These are phyloP conservation scores for Closterium sp. DNA, from an alignment of 139 green algal species.

Conservation along the genomic window DNA sequence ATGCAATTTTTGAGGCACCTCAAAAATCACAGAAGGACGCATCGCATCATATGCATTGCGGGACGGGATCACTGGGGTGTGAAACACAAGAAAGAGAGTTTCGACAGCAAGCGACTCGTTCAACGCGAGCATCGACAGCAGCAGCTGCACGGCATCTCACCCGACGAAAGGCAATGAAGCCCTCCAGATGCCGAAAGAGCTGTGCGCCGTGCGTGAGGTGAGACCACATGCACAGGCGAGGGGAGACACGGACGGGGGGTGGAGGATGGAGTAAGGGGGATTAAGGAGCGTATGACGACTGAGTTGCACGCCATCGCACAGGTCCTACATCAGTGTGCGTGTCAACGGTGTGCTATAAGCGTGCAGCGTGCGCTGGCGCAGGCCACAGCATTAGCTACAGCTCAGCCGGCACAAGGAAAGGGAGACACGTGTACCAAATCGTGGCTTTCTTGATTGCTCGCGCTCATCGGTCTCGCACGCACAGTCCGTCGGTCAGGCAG, in stretches of 20 bases:
- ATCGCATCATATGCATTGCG: no score
- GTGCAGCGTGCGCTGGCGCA: no score
- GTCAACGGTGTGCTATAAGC: no score
- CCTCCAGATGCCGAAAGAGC: conserved; percentile 29
- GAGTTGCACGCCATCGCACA: neutral
- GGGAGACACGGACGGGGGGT: neutral
- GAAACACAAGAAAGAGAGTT: no score
- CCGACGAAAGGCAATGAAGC: conserved; percentile 34
- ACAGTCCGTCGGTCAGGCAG: neutral
- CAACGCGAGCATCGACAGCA: no score
- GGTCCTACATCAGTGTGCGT: no score
- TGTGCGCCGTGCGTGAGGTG: neutral
- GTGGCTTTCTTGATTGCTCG: neutral
- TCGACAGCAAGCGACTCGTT: no score
- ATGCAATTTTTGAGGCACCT: no score
- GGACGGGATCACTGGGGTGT: no score
- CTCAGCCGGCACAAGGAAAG: no score
- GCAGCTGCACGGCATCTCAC: neutral
- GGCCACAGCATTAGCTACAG: no score
- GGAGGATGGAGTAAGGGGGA: neutral
- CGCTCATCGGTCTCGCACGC: neutral
- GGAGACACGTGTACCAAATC: neutral
- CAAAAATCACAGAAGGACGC: no score
- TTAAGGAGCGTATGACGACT: neutral
- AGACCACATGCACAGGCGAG: neutral